Evolutionary conservation across 495 filamentous ascomycete species (phyloP), one percentile per base, ranked within the genome.

Genomic region (Hamigera avellanea): DNA sequence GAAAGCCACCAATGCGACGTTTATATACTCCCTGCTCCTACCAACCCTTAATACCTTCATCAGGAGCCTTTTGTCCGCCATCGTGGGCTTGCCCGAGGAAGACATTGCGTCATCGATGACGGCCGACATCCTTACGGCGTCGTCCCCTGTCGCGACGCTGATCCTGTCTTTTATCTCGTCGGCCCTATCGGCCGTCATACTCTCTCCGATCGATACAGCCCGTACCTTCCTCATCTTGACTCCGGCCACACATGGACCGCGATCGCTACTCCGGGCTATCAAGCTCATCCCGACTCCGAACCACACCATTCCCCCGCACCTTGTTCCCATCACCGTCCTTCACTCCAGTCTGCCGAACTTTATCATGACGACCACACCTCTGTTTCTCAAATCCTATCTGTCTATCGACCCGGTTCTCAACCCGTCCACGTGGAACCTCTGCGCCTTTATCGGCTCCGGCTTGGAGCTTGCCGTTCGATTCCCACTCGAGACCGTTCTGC

Each of bases 1-100:
- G 87, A 95, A 95, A 62, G 86, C 80, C 17, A 78, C 84, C 21
- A 94, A 93, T 49, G 69, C 81, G n/a, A 88, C 85, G 0, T 94
- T 93, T 44, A 69, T 95, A 35, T 86, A 94, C 60, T 79, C 76
- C 1, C 67, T 91, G 19, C 73, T 93, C n/a, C 70, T 83, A 19
- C 83, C 81, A n/a, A 79, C 87, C 2, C 56, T 91, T 2, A 86
- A 91, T 52, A 81, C 78, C 41, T 95, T 88, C 73, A 81, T 86
- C 9, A 76, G 86, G 33, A 82, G 81, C 44, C 66, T 93, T 2
- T 68, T 95, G 3, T 80, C 85, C 14, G 86, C 87, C 2, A 64
- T 94, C 6, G 64, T 93, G 31, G 86, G 86, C 38, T 66, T 93
- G 0, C 86, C 86, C 6, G 86, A 94, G 48, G 62, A 86, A 8